A percentile compares a stretch with the other conserved stretches of the same genome.
These are phyloP conservation scores for Ceriops zippeliana DNA, from an alignment of 345 rosid species.

Conservation along the genomic window DNA sequence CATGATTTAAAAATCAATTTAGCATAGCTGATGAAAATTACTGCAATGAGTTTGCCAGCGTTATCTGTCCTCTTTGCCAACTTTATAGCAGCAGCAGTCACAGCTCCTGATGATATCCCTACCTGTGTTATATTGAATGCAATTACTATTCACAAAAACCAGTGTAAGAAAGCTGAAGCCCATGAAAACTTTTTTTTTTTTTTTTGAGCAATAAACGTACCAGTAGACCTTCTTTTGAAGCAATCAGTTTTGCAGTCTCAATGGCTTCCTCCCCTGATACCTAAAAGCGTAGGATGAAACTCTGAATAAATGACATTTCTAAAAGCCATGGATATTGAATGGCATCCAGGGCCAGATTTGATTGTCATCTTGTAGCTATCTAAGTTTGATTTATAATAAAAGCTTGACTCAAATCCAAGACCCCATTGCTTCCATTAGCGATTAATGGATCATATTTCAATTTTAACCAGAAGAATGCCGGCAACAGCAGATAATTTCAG, in stretches of 20 bases:
- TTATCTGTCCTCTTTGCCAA: constrained; percentile 11
- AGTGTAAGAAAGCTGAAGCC: not conserved
- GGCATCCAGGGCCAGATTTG: no score
- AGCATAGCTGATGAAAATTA: not conserved
- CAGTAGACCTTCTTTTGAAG: constrained; percentile 26
- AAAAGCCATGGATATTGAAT: not conserved
- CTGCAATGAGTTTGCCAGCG: constrained; percentile 15
- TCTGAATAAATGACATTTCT: not conserved
- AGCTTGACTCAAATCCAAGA: not conserved
- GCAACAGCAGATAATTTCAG: not conserved
- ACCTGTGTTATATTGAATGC: not conserved
- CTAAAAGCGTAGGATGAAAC: not conserved
- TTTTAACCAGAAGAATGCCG: not conserved
- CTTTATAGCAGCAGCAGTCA: constrained; percentile 12
- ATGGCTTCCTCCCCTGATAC: constrained; percentile 25
- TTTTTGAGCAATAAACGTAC: not conserved
- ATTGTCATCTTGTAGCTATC: no score
- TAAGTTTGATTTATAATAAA: not conserved
- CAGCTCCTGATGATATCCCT: constrained; percentile 19
- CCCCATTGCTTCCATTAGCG: not conserved
- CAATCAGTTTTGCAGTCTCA: constrained; percentile 17
- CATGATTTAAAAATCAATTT: not conserved
- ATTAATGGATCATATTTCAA: not conserved
- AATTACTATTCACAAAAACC: not conserved
- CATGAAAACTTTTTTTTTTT: not conserved